phyloP scores from a whole-genome alignment of 441 rosid species.

The Gossypium davidsonii region DNA sequence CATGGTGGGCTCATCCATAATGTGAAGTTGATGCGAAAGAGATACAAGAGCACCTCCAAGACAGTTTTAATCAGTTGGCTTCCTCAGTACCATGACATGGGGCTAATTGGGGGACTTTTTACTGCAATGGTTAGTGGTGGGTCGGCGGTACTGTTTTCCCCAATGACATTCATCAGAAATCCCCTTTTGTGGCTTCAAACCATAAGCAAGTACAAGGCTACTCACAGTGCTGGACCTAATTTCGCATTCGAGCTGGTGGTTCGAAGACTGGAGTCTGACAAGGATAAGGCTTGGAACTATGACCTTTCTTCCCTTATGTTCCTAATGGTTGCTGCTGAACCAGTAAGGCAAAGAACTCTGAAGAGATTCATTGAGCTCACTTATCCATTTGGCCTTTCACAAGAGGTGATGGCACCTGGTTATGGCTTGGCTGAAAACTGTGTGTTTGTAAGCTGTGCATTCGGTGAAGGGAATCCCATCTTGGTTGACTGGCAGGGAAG shows the following conservation, averaged over 20 bases:
- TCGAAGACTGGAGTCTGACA: constrained; percentile 51
- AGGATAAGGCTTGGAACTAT: constrained; percentile 28
- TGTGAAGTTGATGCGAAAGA: constrained; percentile 52
- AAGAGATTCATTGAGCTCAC: constrained; percentile 55
- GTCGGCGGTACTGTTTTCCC: constrained; percentile 52
- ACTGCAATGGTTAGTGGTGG: constrained; percentile 68
- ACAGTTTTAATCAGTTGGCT: constrained; percentile 66
- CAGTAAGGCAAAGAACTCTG: constrained; percentile 56
- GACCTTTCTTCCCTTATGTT: constrained; percentile 64
- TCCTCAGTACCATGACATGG: constrained; percentile 82
- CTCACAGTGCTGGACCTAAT: constrained; percentile 74
- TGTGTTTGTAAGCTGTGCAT: constrained; percentile 69
- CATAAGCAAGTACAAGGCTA: constrained; percentile 48
- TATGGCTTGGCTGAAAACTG: constrained; percentile 77
- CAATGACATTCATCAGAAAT: constrained; percentile 52
- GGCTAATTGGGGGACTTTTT: constrained; percentile 67
- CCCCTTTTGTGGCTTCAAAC: constrained; percentile 63
- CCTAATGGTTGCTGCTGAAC: constrained; percentile 77
- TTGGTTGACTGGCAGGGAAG: constrained; percentile 66
- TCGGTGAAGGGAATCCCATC: constrained; percentile 53
- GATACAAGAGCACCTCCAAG: constrained; percentile 56
- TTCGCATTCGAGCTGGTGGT: constrained; percentile 58
- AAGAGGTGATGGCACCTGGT: constrained; percentile 71
- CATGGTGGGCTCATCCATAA: constrained; percentile 64
- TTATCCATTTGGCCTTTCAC: constrained; percentile 49